A percentile compares a stretch with the other conserved stretches of the same genome.
These are phyloP conservation scores for Samsoniella hepiali DNA, from an alignment of 2,329 filamentous ascomycete species.

Conservation along the genomic window DNA sequence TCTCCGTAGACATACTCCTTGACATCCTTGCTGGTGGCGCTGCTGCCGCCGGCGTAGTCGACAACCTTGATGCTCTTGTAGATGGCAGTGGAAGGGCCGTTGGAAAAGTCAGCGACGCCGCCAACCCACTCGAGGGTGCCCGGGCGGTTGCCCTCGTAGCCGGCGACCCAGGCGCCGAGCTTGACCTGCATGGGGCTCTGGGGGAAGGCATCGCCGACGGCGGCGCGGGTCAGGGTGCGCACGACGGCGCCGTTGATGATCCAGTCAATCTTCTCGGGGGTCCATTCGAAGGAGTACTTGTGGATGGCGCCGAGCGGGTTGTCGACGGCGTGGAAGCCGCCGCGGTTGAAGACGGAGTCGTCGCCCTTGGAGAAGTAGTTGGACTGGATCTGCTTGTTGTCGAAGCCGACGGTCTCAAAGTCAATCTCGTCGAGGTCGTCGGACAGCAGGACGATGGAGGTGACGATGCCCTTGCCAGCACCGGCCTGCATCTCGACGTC, in stretches of 20 bases:
- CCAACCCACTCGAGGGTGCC: slow-evolving; percentile 73
- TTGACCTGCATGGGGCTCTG: slow-evolving; percentile 73
- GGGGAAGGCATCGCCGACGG: slow-evolving; percentile 53
- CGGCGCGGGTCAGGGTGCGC: slow-evolving; percentile 60
- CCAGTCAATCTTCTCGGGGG: slow-evolving; percentile 60
- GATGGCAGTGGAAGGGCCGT: slow-evolving; percentile 53
- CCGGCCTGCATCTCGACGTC: slow-evolving; percentile 77
- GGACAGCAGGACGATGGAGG: slow-evolving; percentile 83
- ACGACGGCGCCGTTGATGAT: slow-evolving; percentile 59
- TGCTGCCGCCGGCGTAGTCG: slow-evolving; percentile 52
- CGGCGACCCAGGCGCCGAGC: slow-evolving; percentile 65
- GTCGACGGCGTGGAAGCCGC: slow-evolving; percentile 55
- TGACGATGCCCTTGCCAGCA: slow-evolving; percentile 80
- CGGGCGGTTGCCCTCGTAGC: slow-evolving; percentile 53
- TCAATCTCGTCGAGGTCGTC: slow-evolving; percentile 90
- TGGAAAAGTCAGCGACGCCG: slow-evolving; percentile 55
- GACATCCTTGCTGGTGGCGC: slow-evolving; percentile 37
- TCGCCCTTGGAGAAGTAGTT: slow-evolving; percentile 82
- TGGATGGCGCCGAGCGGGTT: slow-evolving; percentile 59
- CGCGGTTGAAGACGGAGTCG: slow-evolving; percentile 66
- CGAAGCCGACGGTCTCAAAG: slow-evolving; percentile 89
- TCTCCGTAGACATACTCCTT: slow-evolving; percentile 54
- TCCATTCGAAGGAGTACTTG: slow-evolving; percentile 70
- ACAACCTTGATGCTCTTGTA: slow-evolving; percentile 55
- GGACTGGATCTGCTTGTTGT: slow-evolving; percentile 71